phyloP scores from a whole-genome alignment of 306 rosid genomes.

The Sicyos edulis region DNA sequence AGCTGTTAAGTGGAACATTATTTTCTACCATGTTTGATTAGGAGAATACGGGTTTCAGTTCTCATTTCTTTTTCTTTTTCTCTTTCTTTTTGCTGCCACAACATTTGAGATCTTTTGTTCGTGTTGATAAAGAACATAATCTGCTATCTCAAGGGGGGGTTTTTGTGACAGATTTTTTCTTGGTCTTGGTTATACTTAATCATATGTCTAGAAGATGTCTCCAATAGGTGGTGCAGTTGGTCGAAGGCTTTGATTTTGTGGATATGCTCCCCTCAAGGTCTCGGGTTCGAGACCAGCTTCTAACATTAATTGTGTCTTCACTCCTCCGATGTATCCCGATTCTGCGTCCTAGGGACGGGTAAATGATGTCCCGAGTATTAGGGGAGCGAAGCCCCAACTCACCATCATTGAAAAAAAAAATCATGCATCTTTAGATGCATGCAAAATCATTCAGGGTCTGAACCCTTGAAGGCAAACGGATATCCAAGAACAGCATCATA shows the following conservation, averaged over 20 bases:
- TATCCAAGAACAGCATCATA: background rate
- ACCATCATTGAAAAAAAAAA: too few relatives aligned
- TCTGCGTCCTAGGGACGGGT: too few relatives aligned
- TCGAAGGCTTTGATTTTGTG: too few relatives aligned
- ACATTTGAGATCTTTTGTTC: background rate
- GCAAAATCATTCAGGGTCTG: background rate
- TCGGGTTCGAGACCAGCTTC: too few relatives aligned
- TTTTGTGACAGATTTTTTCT: conserved; percentile 3
- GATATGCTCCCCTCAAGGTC: too few relatives aligned
- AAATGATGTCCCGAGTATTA: too few relatives aligned
- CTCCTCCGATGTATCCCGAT: too few relatives aligned
- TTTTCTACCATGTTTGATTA: background rate
- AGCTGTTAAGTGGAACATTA: conserved; percentile 23
- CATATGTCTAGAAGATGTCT: background rate
- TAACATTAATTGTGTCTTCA: too few relatives aligned
- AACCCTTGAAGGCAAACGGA: background rate
- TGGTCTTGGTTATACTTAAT: background rate
- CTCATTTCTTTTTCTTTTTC: background rate
- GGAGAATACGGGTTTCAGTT: background rate
- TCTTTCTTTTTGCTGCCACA: background rate
- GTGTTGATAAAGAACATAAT: background rate
- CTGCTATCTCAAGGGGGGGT: background rate
- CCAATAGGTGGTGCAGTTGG: too few relatives aligned
- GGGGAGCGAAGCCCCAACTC: too few relatives aligned
- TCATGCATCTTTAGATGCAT: too few relatives aligned